Evolutionary conservation across 805 yeast genomes (phyloP), one percentile per base, ranked within the genome.

Genomic region (Wickerhamomyces canadensis): DNA sequence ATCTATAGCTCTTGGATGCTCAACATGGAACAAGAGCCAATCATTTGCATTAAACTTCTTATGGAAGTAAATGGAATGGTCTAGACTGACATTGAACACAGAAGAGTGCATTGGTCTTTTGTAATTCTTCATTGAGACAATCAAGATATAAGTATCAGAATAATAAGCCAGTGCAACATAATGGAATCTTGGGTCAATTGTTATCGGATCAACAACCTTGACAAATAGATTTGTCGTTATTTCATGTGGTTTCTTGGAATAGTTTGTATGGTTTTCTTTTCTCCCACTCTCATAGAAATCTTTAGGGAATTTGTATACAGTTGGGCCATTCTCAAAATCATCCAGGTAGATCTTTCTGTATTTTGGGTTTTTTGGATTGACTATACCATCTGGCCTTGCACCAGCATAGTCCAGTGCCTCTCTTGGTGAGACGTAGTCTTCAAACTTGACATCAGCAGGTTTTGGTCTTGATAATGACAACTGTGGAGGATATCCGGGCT

Each of bases 1-100:
- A 44, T 70, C 69, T 13, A 67, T 68, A 4, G 79, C 66, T 36
- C 76, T 63, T 18, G 75, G 55, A 27, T 73, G 72, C 33, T 60
- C 61, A 31, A 77, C 63, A 33, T 71, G 65, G 37, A 72, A 70
- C 13, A 67, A 62, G 51, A 74, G 57, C 78, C 80, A 80, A 28
- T 75, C 65, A 30, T 68, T 62, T 2, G 65, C 60, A 29, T 67
- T 61, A 41, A 76, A 67, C 37, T 60, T 60, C 23, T 68, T 73
- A 51, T 80, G 85, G 62, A 82, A 79, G 54, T 78, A 78, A 23
- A 84, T 69, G 0, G 78, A 60, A 51, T 82, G 88, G 46, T 81
- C 88, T 44, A 82, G 56, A 17, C 84, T 76, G 4, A 78, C 80
- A 13, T 78, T 71, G 44, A 75, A 69, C 26, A 65, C 67, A 14